Evolutionary conservation across 2,329 filamentous ascomycete species (phyloP), one percentile per base, ranked within the genome.

Genomic region (Colletotrichum abscissum): DNA sequence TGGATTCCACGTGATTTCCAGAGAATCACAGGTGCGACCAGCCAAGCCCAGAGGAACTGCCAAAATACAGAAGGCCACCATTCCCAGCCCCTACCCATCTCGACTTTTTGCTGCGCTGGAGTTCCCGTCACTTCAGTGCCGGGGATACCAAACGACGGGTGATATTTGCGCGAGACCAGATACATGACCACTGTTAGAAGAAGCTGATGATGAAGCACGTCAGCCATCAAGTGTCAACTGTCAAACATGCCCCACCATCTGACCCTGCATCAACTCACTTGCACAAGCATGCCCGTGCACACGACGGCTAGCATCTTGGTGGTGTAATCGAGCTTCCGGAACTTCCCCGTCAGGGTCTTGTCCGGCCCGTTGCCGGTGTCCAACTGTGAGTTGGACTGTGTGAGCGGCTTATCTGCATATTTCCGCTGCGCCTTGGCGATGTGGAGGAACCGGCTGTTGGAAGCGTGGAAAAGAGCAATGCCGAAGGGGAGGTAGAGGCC

Each of bases 61-160:
- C 90, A 92, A 65, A 91, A 84, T 57, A 91, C 87, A 0, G 89
- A 91, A 0, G 90, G 90, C 83, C 90, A 88, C 89, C 92, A 94
- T 83, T 94, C 92, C 86, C 88, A 92, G 9, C 92, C 92, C 22
- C 84, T 81, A 63, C 82, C 80, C 75, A 86, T 86, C 49, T 82
- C 80, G 26, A 84, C 82, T 67, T 85, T 84, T 59, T 85, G 81
- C 55, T 90, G 86, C 74, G 86, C 86, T 16, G 86, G 83, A 1
- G 88, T 90, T 49, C 89, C 89, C 19, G 81, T 80, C 67, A 92
- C 88, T 75, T 92, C 92, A 35, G 90, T 91, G 67, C 89, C 89
- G 3, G 89, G 88, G 30, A 91, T 86, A 71, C 90, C 88, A 59
- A 90, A 92, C 5, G 86, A 87, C 14, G 82, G 78, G 78, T 93